phyloP scores from a whole-genome alignment of 345 rosid species.

The Geranium brycei region DNA sequence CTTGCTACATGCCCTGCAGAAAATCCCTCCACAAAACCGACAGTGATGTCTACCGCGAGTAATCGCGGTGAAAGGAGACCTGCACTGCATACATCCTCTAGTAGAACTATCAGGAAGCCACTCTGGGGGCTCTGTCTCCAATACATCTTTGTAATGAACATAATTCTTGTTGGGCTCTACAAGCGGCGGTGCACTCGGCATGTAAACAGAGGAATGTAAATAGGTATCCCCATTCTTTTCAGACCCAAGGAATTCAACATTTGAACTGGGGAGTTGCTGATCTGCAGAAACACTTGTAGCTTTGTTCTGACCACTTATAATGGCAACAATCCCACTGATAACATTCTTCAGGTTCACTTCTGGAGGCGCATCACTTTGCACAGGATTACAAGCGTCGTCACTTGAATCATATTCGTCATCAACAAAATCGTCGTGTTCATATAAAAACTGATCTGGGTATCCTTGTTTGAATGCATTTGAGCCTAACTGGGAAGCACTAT shows the following conservation, averaged over 20 bases:
- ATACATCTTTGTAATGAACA: slow-evolving; percentile 50
- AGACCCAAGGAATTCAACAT: slow-evolving; percentile 70
- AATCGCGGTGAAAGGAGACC: slow-evolving; percentile 60
- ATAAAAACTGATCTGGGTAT: slow-evolving; percentile 28
- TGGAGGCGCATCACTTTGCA: slow-evolving; percentile 21
- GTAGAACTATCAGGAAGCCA: slow-evolving; percentile 92
- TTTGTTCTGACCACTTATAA: slow-evolving; percentile 63
- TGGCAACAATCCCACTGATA: slow-evolving; percentile 57
- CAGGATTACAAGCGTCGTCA: slow-evolving; percentile 20
- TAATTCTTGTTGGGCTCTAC: slow-evolving; percentile 46
- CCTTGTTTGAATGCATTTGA: slow-evolving; percentile 26
- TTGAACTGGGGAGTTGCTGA: slow-evolving; percentile 36
- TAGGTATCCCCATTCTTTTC: slow-evolving; percentile 60
- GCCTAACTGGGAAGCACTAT: slow-evolving; percentile 8
- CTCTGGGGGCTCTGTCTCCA: slow-evolving; percentile 85
- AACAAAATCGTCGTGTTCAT: slow-evolving; percentile 34
- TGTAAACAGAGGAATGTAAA: slow-evolving; percentile 78
- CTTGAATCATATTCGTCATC: slow-evolving; percentile 52
- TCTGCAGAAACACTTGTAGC: slow-evolving; percentile 9
- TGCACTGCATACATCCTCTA: slow-evolving; percentile 67
- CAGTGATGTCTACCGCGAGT: slow-evolving; percentile 96
- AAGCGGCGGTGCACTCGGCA: slow-evolving; percentile 95
- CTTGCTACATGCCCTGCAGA: slow-evolving; percentile 68
- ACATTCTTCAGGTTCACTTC: slow-evolving; percentile 86
- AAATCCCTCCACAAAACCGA: slow-evolving; percentile 87